Evolutionary conservation across 352 stramenopile species (phyloP).

Genomic region (Discostella stelligera): DNA sequence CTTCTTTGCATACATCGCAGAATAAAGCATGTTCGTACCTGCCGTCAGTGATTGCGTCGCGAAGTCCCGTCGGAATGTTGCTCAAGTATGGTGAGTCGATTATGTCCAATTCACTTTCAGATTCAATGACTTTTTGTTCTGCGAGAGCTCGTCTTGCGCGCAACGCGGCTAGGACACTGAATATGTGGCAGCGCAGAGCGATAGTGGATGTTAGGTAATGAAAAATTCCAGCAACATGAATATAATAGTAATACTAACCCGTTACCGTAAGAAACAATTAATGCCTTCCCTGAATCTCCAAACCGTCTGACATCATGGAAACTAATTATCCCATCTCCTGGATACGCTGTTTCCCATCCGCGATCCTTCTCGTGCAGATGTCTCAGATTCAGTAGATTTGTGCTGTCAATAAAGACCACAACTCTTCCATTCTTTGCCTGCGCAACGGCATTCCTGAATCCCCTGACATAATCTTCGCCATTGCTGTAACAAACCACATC

Average conservation of each 20-base stretch:
- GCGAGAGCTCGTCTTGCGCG: constrained; percentile 55
- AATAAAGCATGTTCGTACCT: constrained; percentile 77
- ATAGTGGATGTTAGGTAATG: not conserved
- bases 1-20: constrained; percentile 84
- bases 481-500: constrained; percentile 85
- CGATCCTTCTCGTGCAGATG: constrained; percentile 77
- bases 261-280: constrained; percentile 83
- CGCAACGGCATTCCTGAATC: constrained; percentile 77
- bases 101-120: constrained; percentile 70
- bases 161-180: constrained; percentile 71
- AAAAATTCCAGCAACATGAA: not conserved
- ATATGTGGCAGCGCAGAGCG: not conserved
- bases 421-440: constrained; percentile 76
- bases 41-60: constrained; percentile 24
- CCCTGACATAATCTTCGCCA: constrained; percentile 79
- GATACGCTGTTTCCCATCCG: constrained; percentile 75
- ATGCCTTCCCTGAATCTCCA: constrained; percentile 43
- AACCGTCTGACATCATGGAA: constrained; percentile 68
- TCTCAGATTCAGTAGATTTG: constrained; percentile 81
- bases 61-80: constrained; percentile 60
- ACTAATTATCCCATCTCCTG: constrained; percentile 47
- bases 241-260: constrained; percentile 2
- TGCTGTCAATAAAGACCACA: constrained; percentile 82
- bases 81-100: constrained; percentile 81
- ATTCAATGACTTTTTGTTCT: constrained; percentile 34